Evolutionary conservation across 106 monocot species (phyloP).

Genomic region (Apostasia ramifera): DNA sequence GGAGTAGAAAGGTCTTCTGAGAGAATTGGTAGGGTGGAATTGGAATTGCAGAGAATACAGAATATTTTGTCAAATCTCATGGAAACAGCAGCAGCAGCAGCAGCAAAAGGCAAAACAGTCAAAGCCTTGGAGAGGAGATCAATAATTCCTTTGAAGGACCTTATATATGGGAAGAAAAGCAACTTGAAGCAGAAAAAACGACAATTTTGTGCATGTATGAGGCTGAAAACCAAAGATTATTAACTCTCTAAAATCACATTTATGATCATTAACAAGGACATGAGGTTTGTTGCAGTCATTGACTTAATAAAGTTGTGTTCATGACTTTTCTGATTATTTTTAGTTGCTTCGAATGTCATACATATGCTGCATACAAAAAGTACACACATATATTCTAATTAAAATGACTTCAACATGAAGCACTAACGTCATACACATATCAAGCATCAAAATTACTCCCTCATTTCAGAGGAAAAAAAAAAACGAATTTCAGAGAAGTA

Average conservation of each 20-base stretch:
- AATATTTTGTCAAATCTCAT: conserved; percentile 42
- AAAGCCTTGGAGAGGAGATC: conserved; percentile 32
- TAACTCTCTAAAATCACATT: neutral
- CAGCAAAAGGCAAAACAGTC: conserved; percentile 11
- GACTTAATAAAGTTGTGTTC: too few relatives aligned
- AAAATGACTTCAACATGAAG: too few relatives aligned
- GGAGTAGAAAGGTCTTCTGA: conserved; percentile 33
- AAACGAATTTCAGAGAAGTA: too few relatives aligned
- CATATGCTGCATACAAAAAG: too few relatives aligned
- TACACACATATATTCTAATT: too few relatives aligned
- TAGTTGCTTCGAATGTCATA: too few relatives aligned
- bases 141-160: conserved; percentile 39
- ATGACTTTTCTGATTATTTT: too few relatives aligned
- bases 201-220: conserved; percentile 38
- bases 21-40: conserved; percentile 45
- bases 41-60: conserved; percentile 53
- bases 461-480: too few relatives aligned
- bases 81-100: conserved; percentile 29
- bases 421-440: too few relatives aligned
- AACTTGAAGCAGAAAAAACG: conserved; percentile 22
- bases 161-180: conserved; percentile 47
- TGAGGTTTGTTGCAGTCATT: too few relatives aligned
- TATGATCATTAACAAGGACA: too few relatives aligned
- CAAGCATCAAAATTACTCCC: too few relatives aligned
- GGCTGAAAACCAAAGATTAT: conserved; percentile 30